These are phyloP conservation scores for Penicillium goetzii DNA, from an alignment of 495 filamentous ascomycete genomes.

Conservation along the genomic window DNA sequence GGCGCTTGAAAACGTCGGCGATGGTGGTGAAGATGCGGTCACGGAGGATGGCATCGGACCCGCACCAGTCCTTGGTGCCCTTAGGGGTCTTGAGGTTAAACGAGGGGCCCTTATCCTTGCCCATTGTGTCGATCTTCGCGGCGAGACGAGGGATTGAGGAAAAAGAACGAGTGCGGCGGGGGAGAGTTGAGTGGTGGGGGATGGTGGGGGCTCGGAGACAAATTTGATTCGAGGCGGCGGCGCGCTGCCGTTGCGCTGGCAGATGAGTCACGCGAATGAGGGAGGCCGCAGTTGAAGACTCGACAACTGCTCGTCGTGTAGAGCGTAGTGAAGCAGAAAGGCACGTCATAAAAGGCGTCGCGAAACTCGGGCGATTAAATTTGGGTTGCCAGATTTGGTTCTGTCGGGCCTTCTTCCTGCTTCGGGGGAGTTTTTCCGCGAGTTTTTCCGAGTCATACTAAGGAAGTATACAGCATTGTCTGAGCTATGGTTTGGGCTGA, in stretches of 20 bases:
- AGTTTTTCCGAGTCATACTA: neutral
- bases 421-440: slow-evolving; percentile 27
- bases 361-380: slow-evolving; percentile 22
- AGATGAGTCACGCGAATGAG: slow-evolving; percentile 25
- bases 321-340: slow-evolving; percentile 26
- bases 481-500: neutral
- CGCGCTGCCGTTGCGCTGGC: slow-evolving; percentile 26
- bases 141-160: slow-evolving; percentile 31
- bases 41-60: slow-evolving; percentile 35
- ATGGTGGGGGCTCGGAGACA: slow-evolving; percentile 43
- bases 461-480: neutral
- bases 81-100: slow-evolving; percentile 56
- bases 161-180: slow-evolving; percentile 38
- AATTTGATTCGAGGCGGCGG: slow-evolving; percentile 37
- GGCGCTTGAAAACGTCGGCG: slow-evolving; percentile 83
- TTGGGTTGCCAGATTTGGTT: slow-evolving; percentile 17
- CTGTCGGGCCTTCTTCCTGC: slow-evolving; percentile 23
- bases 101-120: slow-evolving; percentile 39
- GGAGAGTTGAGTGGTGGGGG: slow-evolving; percentile 40
- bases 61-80: slow-evolving; percentile 52
- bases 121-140: slow-evolving; percentile 32
- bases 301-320: slow-evolving; percentile 34
- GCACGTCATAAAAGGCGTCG: slow-evolving; percentile 34
- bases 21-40: slow-evolving; percentile 85
- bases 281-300: slow-evolving; percentile 11